Evolutionary conservation across 1,284 basidiomycete genomes (phyloP), one percentile per base, ranked within the genome.

Genomic region (Papiliotrema laurentii): DNA sequence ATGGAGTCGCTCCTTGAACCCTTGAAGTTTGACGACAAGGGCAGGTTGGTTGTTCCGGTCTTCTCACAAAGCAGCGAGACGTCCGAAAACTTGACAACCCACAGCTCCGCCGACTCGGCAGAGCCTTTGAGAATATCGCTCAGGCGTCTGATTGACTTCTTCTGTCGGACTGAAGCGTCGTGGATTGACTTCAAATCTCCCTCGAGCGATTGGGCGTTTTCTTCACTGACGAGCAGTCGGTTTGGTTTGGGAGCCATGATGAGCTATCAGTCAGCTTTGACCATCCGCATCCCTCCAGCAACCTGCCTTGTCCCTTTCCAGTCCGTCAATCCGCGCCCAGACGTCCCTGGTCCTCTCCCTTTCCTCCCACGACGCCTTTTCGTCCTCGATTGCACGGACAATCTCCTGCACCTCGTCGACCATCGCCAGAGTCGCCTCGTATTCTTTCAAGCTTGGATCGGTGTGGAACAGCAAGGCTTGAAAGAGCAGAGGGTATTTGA

Each of bases 401-500:
- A 97, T 93, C 13, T 81, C 83, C 75, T 98, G 93, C 14, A 98
- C 89, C 69, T 97, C 92, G 22, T 92, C 89, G 0, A 97, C 92
- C 89, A 97, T 94, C 64, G 86, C 85, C 35, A 97, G 77, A 4
- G 92, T 96, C 62, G 86, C 89, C 68, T 98, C 94, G 66, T 97
- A 98, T 75, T 98, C 94, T 66, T 86, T 91, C 2, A 92, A 92
- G 57, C 90, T 93, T 1, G 94, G 91, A 64, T 97, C 94, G 9
- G 94, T 96, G 72, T 94, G 71, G 75, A 86, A 94, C 42, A 94
- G 81, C n/a, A 97, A 79, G 72, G 97, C 97, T 75, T 97, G 93
- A 76, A 97, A 97, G 35, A 98, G 82, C 16, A 98, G 80, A 2
- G 94, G 94, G 69, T 97, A 96, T 73, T 98, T 97, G 68, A 97